phyloP scores from a whole-genome alignment of 345 rosid species.

The Linum lewisii region DNA sequence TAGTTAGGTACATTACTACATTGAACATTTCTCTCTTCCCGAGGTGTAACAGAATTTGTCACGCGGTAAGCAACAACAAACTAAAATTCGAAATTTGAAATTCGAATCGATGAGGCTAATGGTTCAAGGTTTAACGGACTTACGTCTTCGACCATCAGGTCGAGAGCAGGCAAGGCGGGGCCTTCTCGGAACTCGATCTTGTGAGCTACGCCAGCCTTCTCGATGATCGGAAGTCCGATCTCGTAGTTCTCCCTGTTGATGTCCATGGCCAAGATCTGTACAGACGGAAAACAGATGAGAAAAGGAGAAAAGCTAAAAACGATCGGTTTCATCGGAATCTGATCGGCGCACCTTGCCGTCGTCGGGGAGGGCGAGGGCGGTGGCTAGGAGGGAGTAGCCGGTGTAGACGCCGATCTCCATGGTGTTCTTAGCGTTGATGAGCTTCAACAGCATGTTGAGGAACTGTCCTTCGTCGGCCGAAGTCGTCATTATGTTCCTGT shows the following conservation, averaged over 20 bases:
- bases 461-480: slow-evolving; percentile 74
- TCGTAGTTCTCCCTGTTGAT: slow-evolving; percentile 24
- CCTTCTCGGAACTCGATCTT: slow-evolving; percentile 33
- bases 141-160: slow-evolving; percentile 25
- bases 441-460: slow-evolving; percentile 43
- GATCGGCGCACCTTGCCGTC: slow-evolving; percentile 42
- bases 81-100: too few relatives aligned
- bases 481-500: slow-evolving; percentile 41
- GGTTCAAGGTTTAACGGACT: not conserved
- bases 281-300: not conserved
- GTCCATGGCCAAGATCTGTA: slow-evolving; percentile 31
- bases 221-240: slow-evolving; percentile 30
- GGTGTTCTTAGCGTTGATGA: slow-evolving; percentile 46
- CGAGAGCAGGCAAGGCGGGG: slow-evolving; percentile 26
- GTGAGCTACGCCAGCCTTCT: slow-evolving; percentile 32
- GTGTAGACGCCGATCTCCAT: slow-evolving; percentile 74
- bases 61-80: too few relatives aligned
- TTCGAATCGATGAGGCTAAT: too few relatives aligned
- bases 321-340: not conserved
- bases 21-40: too few relatives aligned
- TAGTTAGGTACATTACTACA: too few relatives aligned
- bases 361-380: slow-evolving; percentile 64
- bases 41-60: too few relatives aligned
- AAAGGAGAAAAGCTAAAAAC: not conserved
- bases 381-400: slow-evolving; percentile 81